Evolutionary conservation across 345 rosid species (phyloP), one percentile per base, ranked within the genome.

Genomic region (Brassica rapa): DNA sequence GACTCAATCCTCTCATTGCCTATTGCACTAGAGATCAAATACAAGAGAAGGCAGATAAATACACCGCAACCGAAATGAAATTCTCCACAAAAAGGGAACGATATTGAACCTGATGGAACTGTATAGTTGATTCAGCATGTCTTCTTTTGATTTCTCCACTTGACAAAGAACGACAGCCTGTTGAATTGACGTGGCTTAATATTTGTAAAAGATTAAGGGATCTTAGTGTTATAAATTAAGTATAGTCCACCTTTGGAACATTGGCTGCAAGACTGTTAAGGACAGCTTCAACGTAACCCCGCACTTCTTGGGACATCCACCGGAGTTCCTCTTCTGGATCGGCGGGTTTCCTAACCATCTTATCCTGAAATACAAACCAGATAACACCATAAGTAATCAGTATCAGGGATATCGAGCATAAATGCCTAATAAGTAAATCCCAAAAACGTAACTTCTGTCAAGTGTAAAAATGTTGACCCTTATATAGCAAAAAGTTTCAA

Each of bases 231-330:
- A 51, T 46, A 46, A 12, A 4, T 14, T 46, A 46, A 14, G 19
- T 2, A 49, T 49, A 4, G 55, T 7, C 49, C 55, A 90, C 99
- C 87, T 96, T 96, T 63, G 99, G 99, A 72, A 96, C 96, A 80
- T 96, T 96, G 77, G 99, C 99, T 66, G 92, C 97, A 61, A 96
- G 96, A 79, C 99, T 96, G 87, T 96, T 93, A 41, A 96, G 97
- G 82, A 96, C 99, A 39, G 99, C 99, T 90, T 96, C 99, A 53
- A 93, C 98, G 62, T 96, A 96, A 76, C 99, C 98, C 1, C 98
- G 98, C 5, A 96, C 97, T 90, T 96, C 99, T 80, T 96, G 99
- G 32, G 99, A 88, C 99, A 96, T 96, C 99, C 99, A 96, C 60
- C 97, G 85, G 21, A 96, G 95, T 82, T 96, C 99, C 82, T 96